Evolutionary conservation across 2,329 filamentous ascomycete species (phyloP).

Genomic region (Penicillium sp.): DNA sequence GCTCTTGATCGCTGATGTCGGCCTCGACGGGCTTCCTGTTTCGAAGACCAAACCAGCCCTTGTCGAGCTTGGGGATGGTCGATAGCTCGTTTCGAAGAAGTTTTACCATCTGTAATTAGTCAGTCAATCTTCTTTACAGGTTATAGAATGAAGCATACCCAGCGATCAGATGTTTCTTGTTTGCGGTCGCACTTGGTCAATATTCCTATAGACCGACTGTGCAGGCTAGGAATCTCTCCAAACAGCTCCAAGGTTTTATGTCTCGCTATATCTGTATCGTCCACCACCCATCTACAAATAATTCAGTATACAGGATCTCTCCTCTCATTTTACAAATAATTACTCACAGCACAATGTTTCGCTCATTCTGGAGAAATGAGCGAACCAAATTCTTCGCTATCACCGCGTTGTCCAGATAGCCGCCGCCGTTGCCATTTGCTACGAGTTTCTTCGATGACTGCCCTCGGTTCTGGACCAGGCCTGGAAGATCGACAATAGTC

Average conservation of each 20-base stretch:
- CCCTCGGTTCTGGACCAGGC: slow-evolving; percentile 7
- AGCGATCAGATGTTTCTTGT: slow-evolving; percentile 15
- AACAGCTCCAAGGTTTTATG: slow-evolving; percentile 14
- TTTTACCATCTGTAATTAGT: slow-evolving; percentile 15
- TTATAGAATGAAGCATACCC: slow-evolving; percentile 4
- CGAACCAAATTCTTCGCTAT: slow-evolving; percentile 8
- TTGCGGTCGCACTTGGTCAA: slow-evolving; percentile 17
- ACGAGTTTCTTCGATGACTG: background rate
- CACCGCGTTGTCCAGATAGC: background rate
- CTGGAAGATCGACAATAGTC: slow-evolving; percentile 12
- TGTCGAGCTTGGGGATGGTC: slow-evolving; percentile 14
- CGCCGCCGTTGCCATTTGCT: background rate
- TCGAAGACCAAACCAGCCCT: slow-evolving; percentile 19
- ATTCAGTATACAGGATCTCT: background rate
- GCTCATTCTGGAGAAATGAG: slow-evolving; percentile 9
- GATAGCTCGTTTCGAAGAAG: slow-evolving; percentile 17
- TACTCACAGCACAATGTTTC: slow-evolving; percentile 9
- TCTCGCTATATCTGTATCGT: slow-evolving; percentile 17
- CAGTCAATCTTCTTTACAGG: background rate
- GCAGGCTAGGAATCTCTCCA: slow-evolving; percentile 8
- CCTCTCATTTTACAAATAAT: background rate
- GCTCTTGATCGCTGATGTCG: slow-evolving; percentile 9
- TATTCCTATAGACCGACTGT: slow-evolving; percentile 16
- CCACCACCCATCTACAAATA: slow-evolving; percentile 14
- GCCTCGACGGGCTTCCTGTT: slow-evolving; percentile 15